phyloP scores from a whole-genome alignment of 208 protist genomes.

The Leishmania braziliensis region DNA sequence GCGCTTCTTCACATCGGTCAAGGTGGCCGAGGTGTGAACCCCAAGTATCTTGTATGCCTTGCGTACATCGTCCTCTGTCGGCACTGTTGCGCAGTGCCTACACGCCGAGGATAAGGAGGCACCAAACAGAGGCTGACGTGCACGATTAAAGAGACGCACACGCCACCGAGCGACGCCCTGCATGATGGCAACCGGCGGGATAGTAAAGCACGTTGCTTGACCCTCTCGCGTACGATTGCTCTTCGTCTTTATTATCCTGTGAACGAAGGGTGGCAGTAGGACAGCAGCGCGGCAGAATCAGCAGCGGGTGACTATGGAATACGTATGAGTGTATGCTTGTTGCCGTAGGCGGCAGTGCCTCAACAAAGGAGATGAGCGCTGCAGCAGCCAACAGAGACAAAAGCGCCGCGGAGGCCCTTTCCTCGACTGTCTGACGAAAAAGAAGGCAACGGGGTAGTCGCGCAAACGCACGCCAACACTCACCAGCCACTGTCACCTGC shows the following conservation, averaged over 20 bases:
- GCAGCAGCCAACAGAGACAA: not conserved
- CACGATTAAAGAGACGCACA: not conserved
- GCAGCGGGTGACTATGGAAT: not conserved
- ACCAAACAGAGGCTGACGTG: not conserved
- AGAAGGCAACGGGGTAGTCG: not conserved
- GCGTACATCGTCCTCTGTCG: slow-evolving; percentile 78
- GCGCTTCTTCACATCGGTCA: slow-evolving; percentile 78
- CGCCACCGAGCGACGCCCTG: not conserved
- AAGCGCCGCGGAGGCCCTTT: not conserved
- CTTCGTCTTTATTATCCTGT: not conserved
- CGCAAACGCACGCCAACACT: not conserved
- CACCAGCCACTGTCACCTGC: not conserved
- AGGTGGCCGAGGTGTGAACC: slow-evolving; percentile 40
- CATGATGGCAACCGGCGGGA: not conserved
- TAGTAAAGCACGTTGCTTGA: not conserved
- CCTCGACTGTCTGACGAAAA: too few species aligned
- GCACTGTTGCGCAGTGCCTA: slow-evolving; percentile 34
- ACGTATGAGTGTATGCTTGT: not conserved
- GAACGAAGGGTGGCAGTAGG: not conserved
- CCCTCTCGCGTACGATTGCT: not conserved
- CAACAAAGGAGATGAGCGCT: not conserved
- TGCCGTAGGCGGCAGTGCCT: not conserved
- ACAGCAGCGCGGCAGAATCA: not conserved
- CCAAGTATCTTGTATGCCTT: slow-evolving; percentile 77
- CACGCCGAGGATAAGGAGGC: not conserved